These are phyloP conservation scores for Boletus reticulatus DNA, from an alignment of 768 basidiomycete genomes.

Conservation along the genomic window DNA sequence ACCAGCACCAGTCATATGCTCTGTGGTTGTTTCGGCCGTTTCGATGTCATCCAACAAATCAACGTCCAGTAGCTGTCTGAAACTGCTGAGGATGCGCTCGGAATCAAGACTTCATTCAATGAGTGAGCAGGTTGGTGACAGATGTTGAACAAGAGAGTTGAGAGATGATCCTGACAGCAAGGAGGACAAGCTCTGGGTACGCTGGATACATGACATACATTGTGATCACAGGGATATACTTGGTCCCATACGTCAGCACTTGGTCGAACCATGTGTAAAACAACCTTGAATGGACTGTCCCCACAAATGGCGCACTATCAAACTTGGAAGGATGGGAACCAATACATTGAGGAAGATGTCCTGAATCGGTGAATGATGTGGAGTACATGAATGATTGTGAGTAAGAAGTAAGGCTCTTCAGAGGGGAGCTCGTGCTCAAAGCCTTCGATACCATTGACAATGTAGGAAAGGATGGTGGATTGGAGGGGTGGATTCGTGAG, in stretches of 20 bases:
- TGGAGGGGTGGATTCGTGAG: too few relatives aligned
- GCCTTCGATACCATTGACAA: too few relatives aligned
- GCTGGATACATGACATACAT: constrained; percentile 69
- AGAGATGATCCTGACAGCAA: constrained; percentile 76
- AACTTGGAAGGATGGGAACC: too few relatives aligned
- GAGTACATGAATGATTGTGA: too few relatives aligned
- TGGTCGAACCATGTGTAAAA: constrained; percentile 75
- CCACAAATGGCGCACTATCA: constrained; percentile 52
- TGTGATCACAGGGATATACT: constrained; percentile 78
- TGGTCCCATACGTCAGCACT: constrained; percentile 65
- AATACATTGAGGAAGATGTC: too few relatives aligned
- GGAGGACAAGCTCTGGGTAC: constrained; percentile 72
- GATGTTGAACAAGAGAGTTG: constrained; percentile 63
- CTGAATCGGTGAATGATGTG: too few relatives aligned
- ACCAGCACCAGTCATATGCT: constrained; percentile 70
- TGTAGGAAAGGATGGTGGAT: too few relatives aligned
- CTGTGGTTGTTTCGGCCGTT: constrained; percentile 56
- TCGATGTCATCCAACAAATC: constrained; percentile 64
- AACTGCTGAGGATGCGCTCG: constrained; percentile 80
- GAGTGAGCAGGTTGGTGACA: constrained; percentile 73
- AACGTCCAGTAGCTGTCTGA: constrained; percentile 59
- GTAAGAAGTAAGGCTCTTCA: too few relatives aligned
- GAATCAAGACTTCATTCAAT: constrained; percentile 82
- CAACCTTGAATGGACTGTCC: constrained; percentile 58
- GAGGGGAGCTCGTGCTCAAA: too few relatives aligned